Percentiles rank a stretch among this genome's conserved stretches.
These are phyloP conservation scores for Phialocephala subalpina DNA, from an alignment of 2,329 filamentous ascomycete species.

Conservation along the genomic window DNA sequence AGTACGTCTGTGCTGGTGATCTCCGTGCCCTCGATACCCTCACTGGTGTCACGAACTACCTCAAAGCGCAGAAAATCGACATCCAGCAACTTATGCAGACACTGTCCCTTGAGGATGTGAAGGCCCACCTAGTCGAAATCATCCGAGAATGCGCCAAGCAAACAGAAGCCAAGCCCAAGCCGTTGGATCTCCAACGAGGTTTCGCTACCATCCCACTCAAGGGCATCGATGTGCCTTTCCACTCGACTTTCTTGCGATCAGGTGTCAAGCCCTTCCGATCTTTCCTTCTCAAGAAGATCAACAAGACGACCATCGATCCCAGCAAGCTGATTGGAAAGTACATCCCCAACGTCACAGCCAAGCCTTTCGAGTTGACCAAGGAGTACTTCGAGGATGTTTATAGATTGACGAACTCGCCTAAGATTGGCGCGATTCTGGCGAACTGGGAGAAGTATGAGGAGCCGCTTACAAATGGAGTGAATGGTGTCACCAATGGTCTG, in stretches of 20 bases:
- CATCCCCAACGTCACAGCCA: slow-evolving; percentile 97
- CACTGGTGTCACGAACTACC: slow-evolving; percentile 80
- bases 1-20: slow-evolving; percentile 77
- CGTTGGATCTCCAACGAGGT: slow-evolving; percentile 89
- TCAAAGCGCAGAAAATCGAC: slow-evolving; percentile 97
- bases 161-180: slow-evolving; percentile 87
- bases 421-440: slow-evolving; percentile 45
- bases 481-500: slow-evolving; percentile 33
- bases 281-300: slow-evolving; percentile 99
- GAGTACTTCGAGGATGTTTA: slow-evolving; percentile 99
- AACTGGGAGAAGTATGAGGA: slow-evolving; percentile 48
- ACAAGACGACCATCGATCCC: slow-evolving; percentile 98
- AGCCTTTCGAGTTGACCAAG: slow-evolving; percentile 93
- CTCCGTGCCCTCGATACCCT: slow-evolving; percentile 75
- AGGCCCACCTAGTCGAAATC: slow-evolving; percentile 87
- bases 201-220: slow-evolving; percentile 97
- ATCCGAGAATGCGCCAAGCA: slow-evolving; percentile 88
- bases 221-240: slow-evolving; percentile 98
- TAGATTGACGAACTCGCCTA: slow-evolving; percentile 76
- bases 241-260: slow-evolving; percentile 96
- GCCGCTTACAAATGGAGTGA: slow-evolving; percentile 38
- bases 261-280: slow-evolving; percentile 99
- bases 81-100: slow-evolving; percentile 92
- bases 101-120: slow-evolving; percentile 88
- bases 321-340: slow-evolving; percentile 98